Evolutionary conservation across 2,329 filamentous ascomycete species (phyloP), one percentile per base, ranked within the genome.

Genomic region (Knufia petricola): DNA sequence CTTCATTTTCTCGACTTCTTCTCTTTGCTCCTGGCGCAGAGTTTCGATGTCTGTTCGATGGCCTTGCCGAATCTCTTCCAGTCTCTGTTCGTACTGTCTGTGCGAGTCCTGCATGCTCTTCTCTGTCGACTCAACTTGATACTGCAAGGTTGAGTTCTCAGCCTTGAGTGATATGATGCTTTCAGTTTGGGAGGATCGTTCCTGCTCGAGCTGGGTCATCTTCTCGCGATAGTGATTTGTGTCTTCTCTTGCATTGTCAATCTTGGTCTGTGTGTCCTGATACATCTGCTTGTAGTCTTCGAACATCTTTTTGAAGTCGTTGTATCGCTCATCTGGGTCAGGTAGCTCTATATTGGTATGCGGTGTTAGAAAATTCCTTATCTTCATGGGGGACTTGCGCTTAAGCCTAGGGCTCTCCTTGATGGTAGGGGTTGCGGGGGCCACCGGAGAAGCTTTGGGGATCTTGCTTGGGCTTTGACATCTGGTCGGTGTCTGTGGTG

Each of bases 261-360:
- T 81, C 48, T 87, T 81, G 34, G 75, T 76, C 9, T 83, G 75
- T 19, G 84, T 81, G 26, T 76, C 75, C 50, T 80, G 79, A 61
- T 95, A 79, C 54, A 84, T 82, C 50, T 82, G 75, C 60, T 84
- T 83, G 53, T 96, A 73, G 51, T 76, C 72, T 41, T 77, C 75
- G 61, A 87, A 87, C 59, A 90, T 75, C 15, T 74, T 72, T 59
- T 94, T 86, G 68, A 95, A 82, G 51, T 81, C 77, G 54, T 82
- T 81, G 57, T 95, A 76, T 55, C 83, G 80, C 52, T 78, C 78
- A 58, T 88, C 82, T 56, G 88, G 80, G 63, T 95, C 87, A 76
- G 84, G 90, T 60, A 77, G 84, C 86, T 76, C 70, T 67, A 66
- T 69, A 75, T 86, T 83, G 81, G 88, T 87, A 73, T 82, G 70